Evolutionary conservation across 176 grass and related monocot genomes (phyloP), one percentile per base, ranked within the genome.

Genomic region (Musa schizocarpa): DNA sequence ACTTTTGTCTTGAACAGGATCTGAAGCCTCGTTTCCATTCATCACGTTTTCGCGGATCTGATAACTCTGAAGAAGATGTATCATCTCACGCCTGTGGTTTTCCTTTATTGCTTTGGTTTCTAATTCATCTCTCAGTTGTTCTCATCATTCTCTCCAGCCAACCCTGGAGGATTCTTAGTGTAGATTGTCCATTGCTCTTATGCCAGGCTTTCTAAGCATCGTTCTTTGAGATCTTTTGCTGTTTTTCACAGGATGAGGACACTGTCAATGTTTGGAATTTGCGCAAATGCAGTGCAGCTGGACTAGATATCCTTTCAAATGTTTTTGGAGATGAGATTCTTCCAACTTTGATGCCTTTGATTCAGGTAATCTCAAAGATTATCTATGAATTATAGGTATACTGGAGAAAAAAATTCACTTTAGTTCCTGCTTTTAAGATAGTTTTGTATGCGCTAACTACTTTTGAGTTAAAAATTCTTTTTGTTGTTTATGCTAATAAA

Each of bases 241-340:
- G 51, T 43, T 69, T 52, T 80, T 49, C 81, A 75, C 81, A 99
- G 96, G 91, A 99, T 68, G 90, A 98, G 63, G 96, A 95, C 85
- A 87, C 89, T 59, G 88, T 99, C 80, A 99, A 95, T 83, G 81
- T 86, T 57, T 99, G 96, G 96, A 99, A 99, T 75, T 84, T 99
- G 76, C 76, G 96, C 9, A 99, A 99, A 80, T 99, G 91, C 65
- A 99, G 91, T 52, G 96, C 96, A 10, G 96, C 96, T 79, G 96
- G 96, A 51, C 77, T 99, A 82, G 96, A 99, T 86, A 86, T 92
- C 24, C 88, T 99, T 65, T 99, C 96, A 78, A 95, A 92, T 85
- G 82, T 99, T 81, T 99, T 94, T 77, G 86, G 88, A 14, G 91
- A 99, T 13, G 91, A 81, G 51, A 99, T 99, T 53, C 91, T 99